A percentile compares a stretch with the other conserved stretches of the same genome.
Evolutionary conservation across 768 basidiomycete species (phyloP).

Genomic region (Hericium coralloides): DNA sequence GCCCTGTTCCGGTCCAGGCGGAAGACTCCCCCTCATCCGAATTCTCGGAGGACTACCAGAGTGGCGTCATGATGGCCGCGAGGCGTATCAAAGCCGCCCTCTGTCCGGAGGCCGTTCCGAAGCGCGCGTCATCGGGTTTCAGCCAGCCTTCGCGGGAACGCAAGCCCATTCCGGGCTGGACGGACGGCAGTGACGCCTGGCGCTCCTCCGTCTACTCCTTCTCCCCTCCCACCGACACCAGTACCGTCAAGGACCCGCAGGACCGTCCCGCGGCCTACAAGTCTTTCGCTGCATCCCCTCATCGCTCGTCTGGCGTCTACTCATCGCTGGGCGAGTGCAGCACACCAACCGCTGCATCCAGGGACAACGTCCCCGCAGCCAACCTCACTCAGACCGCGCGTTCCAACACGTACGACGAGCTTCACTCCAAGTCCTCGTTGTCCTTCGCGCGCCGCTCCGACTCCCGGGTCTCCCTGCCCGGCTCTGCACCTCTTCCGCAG

Average conservation of each 20-base stretch:
- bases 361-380: slow-evolving; percentile 11
- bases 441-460: slow-evolving; percentile 49
- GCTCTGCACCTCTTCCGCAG: slow-evolving; percentile 23
- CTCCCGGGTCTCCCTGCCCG: slow-evolving; percentile 33
- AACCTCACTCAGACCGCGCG: slow-evolving; percentile 19
- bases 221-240: slow-evolving; percentile 28
- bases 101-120: slow-evolving; percentile 31
- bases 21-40: slow-evolving; percentile 13
- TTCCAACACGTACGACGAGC: slow-evolving; percentile 28
- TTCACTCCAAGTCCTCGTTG: slow-evolving; percentile 47
- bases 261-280: slow-evolving; percentile 29
- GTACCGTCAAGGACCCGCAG: slow-evolving; percentile 9
- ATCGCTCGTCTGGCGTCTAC: slow-evolving; percentile 37
- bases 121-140: slow-evolving; percentile 13
- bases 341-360: slow-evolving; percentile 11
- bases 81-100: slow-evolving; percentile 42
- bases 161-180: slow-evolving; percentile 56
- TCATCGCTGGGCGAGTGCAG: slow-evolving; percentile 33
- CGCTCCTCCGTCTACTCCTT: slow-evolving; percentile 54
- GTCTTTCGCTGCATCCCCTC: slow-evolving; percentile 43
- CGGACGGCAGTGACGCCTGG: slow-evolving; percentile 58
- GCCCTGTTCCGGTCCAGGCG: slow-evolving; percentile 32
- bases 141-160: slow-evolving; percentile 22
- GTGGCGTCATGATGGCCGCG: slow-evolving; percentile 64
- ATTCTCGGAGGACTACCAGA: slow-evolving; percentile 33